These are phyloP conservation scores for Fusarium sp. DNA, from an alignment of 2,329 filamentous ascomycete species.

Conservation along the genomic window DNA sequence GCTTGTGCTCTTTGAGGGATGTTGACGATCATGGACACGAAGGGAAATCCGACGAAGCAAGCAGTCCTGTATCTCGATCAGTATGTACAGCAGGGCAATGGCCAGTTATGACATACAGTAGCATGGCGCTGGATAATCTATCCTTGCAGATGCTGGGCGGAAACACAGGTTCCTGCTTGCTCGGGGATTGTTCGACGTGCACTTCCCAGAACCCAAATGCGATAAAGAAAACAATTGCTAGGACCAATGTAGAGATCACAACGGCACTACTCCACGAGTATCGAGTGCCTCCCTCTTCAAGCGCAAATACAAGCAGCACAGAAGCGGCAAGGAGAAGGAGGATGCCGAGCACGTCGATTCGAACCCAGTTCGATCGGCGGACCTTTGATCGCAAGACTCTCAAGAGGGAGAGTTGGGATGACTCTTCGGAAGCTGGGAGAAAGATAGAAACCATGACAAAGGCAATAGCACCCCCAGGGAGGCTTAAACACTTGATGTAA, in stretches of 20 bases:
- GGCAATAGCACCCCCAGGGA: not conserved
- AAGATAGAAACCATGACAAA: not conserved
- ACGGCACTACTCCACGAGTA: not conserved
- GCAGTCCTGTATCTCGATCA: not conserved
- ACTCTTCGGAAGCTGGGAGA: slow-evolving; percentile 1
- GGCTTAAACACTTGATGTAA: not conserved
- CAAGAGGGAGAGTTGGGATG: not conserved
- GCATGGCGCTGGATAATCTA: slow-evolving; percentile 10
- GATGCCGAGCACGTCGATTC: slow-evolving; percentile 1
- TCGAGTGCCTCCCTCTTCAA: slow-evolving; percentile 2
- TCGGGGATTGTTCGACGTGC: not conserved
- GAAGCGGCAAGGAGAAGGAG: not conserved
- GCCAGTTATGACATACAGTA: not conserved
- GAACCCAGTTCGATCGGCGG: not conserved
- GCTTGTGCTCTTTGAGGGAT: slow-evolving; percentile 6
- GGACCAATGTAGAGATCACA: not conserved
- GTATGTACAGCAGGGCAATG: not conserved
- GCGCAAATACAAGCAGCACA: slow-evolving; percentile 1
- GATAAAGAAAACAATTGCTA: not conserved
- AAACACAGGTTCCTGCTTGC: slow-evolving; percentile 4
- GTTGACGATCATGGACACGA: slow-evolving; percentile 10
- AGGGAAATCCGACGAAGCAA: slow-evolving; percentile 1
- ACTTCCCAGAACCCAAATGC: not conserved
- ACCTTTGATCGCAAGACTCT: not conserved
- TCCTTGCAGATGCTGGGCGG: slow-evolving; percentile 12